These are phyloP conservation scores for Penicillium parvum DNA, from an alignment of 495 filamentous ascomycete genomes.

Conservation along the genomic window DNA sequence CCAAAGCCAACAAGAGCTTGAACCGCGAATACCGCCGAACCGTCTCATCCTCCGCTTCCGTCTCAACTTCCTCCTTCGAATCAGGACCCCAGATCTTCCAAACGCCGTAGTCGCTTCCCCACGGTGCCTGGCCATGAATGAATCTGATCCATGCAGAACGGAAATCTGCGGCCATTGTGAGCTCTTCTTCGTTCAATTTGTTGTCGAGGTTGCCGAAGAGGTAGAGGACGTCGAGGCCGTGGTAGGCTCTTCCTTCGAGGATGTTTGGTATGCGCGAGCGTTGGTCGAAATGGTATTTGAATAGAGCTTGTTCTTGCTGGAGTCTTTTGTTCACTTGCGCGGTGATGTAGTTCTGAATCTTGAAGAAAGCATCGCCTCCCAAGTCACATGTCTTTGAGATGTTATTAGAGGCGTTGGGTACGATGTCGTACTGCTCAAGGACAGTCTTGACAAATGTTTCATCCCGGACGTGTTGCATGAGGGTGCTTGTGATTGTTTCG, in stretches of 20 bases:
- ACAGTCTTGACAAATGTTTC: conserved; percentile 5
- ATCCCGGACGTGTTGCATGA: conserved; percentile 3
- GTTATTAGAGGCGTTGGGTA: background rate
- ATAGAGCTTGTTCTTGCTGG: background rate
- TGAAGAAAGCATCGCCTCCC: conserved; percentile 9
- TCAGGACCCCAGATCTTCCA: conserved; percentile 14
- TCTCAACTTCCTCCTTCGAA: conserved; percentile 4
- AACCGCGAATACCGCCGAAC: conserved; percentile 6
- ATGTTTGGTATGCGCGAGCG: conserved; percentile 6
- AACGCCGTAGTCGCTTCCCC: background rate
- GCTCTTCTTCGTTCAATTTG: conserved; percentile 4
- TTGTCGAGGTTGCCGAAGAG: conserved; percentile 8
- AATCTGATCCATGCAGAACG: conserved; percentile 8
- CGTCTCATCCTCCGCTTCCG: conserved; percentile 7
- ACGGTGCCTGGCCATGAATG: conserved; percentile 3
- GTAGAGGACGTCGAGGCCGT: conserved; percentile 11
- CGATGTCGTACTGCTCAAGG: conserved; percentile 6
- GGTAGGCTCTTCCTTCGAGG: conserved; percentile 4
- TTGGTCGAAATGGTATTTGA: conserved; percentile 17
- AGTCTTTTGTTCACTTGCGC: conserved; percentile 8
- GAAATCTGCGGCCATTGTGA: background rate
- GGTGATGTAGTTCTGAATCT: conserved; percentile 8
- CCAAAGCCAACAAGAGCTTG: background rate
- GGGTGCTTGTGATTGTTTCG: conserved; percentile 1
- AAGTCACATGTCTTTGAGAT: conserved; percentile 2